phyloP scores from a whole-genome alignment of 2,329 filamentous ascomycete species.

The Colletotrichum horii region DNA sequence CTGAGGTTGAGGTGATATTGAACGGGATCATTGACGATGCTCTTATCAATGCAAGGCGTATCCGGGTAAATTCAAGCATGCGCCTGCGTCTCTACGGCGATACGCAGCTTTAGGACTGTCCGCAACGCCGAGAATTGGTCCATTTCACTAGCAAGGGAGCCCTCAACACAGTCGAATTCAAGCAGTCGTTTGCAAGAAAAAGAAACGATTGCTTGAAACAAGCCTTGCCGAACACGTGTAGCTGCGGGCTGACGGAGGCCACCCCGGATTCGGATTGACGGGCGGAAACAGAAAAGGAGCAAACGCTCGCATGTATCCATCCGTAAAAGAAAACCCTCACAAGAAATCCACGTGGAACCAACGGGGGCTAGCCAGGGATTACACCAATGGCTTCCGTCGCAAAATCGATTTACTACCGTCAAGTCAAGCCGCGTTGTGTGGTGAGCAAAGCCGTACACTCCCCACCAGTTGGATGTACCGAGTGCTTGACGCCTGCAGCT shows the following conservation, averaged over 20 bases:
- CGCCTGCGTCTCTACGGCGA: neutral
- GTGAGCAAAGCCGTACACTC: neutral
- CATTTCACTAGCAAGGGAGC: neutral
- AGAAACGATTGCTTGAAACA: conserved; percentile 3
- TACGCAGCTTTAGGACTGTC: neutral
- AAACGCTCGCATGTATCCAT: neutral
- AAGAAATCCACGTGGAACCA: conserved; percentile 13
- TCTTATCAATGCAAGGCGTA: neutral
- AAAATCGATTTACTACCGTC: neutral
- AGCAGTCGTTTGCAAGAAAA: neutral
- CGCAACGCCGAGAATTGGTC: neutral
- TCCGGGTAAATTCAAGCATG: neutral
- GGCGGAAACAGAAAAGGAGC: neutral
- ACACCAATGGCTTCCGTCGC: neutral
- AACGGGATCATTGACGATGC: neutral
- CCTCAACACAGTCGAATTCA: neutral
- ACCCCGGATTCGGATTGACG: neutral
- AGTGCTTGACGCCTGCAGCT: neutral
- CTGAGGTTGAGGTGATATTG: neutral
- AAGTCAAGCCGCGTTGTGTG: neutral
- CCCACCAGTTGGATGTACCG: neutral
- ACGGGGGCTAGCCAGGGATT: neutral
- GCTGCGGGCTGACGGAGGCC: conserved; percentile 4
- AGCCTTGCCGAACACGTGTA: conserved; percentile 6
- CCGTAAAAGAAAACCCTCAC: neutral